Evolutionary conservation across 805 yeast genomes (phyloP).

Genomic region (Kazachstania africana): DNA sequence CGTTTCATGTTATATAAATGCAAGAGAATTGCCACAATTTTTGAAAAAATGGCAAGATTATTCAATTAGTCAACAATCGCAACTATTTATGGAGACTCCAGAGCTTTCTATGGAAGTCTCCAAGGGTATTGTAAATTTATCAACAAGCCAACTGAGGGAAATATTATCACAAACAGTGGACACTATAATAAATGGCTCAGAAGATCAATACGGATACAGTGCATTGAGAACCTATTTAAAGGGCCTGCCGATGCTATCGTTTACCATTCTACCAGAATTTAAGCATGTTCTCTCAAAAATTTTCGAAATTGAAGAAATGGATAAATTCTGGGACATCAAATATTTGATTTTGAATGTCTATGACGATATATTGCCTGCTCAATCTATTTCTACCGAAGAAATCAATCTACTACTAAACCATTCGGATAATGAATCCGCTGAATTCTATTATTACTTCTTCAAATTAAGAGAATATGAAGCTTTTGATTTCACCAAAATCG

Average conservation of each 20-base stretch:
- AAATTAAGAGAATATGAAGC: slow-evolving; percentile 38
- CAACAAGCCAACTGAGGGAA: slow-evolving; percentile 33
- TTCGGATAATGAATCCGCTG: slow-evolving; percentile 4
- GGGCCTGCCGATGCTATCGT: slow-evolving; percentile 32
- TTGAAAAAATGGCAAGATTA: slow-evolving; percentile 33
- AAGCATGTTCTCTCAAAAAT: slow-evolving; percentile 16
- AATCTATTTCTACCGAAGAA: slow-evolving; percentile 5
- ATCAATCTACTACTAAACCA: background rate
- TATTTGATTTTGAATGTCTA: slow-evolving; percentile 39
- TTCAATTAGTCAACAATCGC: slow-evolving; percentile 3
- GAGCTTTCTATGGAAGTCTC: slow-evolving; percentile 30
- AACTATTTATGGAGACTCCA: slow-evolving; percentile 12
- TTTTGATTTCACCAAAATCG: slow-evolving; percentile 14
- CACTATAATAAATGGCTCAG: slow-evolving; percentile 2
- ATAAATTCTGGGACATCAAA: slow-evolving; percentile 34
- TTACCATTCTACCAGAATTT: slow-evolving; percentile 15
- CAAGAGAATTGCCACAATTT: slow-evolving; percentile 46
- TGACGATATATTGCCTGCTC: slow-evolving; percentile 27
- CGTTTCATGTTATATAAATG: slow-evolving; percentile 38
- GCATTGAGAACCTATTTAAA: slow-evolving; percentile 25
- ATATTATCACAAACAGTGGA: slow-evolving; percentile 16
- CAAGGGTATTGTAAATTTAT: slow-evolving; percentile 31
- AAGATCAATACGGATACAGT: slow-evolving; percentile 7
- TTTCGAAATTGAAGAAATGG: slow-evolving; percentile 11
- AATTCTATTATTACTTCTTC: slow-evolving; percentile 31